Evolutionary conservation across 2,329 filamentous ascomycete species (phyloP).

Genomic region (Penicillium digitatum): DNA sequence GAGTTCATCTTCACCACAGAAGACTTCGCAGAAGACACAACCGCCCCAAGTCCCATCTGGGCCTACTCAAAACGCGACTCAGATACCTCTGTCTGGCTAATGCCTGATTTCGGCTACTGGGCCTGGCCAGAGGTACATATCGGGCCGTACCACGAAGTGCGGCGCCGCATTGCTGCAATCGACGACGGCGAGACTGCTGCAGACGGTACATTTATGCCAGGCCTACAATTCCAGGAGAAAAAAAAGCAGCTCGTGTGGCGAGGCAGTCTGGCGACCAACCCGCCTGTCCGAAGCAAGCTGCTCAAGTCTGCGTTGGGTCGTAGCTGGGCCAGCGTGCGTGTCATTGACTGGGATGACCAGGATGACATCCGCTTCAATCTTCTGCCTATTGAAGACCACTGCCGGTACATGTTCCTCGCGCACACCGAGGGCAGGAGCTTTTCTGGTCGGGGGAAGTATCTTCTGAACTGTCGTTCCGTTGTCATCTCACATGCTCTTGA

Average conservation of each 20-base stretch:
- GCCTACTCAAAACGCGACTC: slow-evolving; percentile 41
- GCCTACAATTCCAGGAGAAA: slow-evolving; percentile 36
- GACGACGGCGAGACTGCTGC: slow-evolving; percentile 30
- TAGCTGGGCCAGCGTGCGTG: slow-evolving; percentile 47
- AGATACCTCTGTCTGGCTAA: slow-evolving; percentile 47
- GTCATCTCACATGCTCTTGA: slow-evolving; percentile 48
- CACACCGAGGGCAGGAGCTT: slow-evolving; percentile 54
- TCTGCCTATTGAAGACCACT: slow-evolving; percentile 52
- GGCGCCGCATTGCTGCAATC: slow-evolving; percentile 35
- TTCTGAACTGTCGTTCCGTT: slow-evolving; percentile 51
- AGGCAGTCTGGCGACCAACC: slow-evolving; percentile 41
- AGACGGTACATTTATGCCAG: slow-evolving; percentile 17
- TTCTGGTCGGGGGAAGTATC: slow-evolving; percentile 53
- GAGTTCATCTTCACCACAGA: slow-evolving; percentile 50
- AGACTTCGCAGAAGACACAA: slow-evolving; percentile 38
- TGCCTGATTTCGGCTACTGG: slow-evolving; percentile 55
- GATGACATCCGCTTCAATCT: slow-evolving; percentile 42
- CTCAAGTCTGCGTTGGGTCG: slow-evolving; percentile 38
- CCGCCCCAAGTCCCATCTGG: slow-evolving; percentile 37
- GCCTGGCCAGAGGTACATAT: slow-evolving; percentile 50
- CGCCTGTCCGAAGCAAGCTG: slow-evolving; percentile 39
- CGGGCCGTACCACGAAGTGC: slow-evolving; percentile 44
- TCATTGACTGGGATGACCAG: slow-evolving; percentile 42
- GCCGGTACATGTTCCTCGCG: slow-evolving; percentile 52
- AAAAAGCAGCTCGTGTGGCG: slow-evolving; percentile 49